A percentile compares a stretch with the other conserved stretches of the same genome.
phyloP scores from a whole-genome alignment of 305 asterid species.

The Fraxinus greggii region DNA sequence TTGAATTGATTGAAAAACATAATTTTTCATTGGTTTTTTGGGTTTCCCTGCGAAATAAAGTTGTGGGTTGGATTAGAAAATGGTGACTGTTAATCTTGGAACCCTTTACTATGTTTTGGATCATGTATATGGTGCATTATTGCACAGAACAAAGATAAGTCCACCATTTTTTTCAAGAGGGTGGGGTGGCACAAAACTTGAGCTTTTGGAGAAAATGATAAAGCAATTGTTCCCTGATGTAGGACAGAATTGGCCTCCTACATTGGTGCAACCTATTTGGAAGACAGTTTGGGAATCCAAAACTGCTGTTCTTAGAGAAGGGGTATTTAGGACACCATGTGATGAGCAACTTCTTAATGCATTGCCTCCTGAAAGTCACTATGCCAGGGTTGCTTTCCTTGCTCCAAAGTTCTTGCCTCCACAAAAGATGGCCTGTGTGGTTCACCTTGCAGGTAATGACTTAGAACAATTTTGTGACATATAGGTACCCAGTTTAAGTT shows the following conservation, averaged over 20 bases:
- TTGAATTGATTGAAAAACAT: conserved; percentile 21
- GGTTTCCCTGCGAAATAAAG: conserved; percentile 1
- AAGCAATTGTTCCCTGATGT: conserved; percentile 69
- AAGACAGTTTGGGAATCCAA: conserved; percentile 92
- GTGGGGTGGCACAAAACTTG: conserved; percentile 95
- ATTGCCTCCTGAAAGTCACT: conserved; percentile 89
- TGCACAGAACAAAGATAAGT: conserved; percentile 84
- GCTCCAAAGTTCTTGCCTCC: conserved; percentile 62
- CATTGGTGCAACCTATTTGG: conserved; percentile 70
- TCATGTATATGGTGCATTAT: conserved; percentile 87
- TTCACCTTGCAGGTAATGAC: conserved; percentile 89
- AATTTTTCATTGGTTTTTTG: not conserved
- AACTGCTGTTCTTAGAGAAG: conserved; percentile 75
- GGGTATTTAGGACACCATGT: conserved; percentile 81
- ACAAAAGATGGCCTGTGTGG: conserved; percentile 81
- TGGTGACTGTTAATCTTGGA: conserved; percentile 85
- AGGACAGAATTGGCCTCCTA: conserved; percentile 78
- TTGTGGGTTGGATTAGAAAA: conserved; percentile 21
- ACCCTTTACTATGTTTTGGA: conserved; percentile 78
- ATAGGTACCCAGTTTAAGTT: not conserved
- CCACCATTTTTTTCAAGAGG: conserved; percentile 86
- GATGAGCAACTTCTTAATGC: conserved; percentile 71
- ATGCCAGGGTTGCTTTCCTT: conserved; percentile 86
- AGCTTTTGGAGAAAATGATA: conserved; percentile 71
- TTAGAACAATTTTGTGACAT: not conserved